phyloP scores from a whole-genome alignment of 192 early-diverging fungal genomes.

The Coemansia sp. region DNA sequence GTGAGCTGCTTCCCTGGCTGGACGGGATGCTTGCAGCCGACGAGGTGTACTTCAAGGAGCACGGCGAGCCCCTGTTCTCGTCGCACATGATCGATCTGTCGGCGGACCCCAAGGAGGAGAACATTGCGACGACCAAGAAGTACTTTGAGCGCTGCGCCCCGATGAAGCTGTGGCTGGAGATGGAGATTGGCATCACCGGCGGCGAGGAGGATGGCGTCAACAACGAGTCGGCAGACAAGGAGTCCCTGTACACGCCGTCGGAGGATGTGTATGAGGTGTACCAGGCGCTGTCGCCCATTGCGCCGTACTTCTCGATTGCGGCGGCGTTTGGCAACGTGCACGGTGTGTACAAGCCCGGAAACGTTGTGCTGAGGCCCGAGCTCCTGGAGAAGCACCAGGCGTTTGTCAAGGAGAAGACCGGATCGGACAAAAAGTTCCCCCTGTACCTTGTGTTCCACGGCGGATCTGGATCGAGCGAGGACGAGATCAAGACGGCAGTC shows the following conservation, averaged over 20 bases:
- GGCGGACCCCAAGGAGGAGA: conserved; percentile 91
- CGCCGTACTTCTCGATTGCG: conserved; percentile 92
- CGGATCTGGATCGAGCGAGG: conserved; percentile 81
- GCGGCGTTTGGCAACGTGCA: conserved; percentile 95
- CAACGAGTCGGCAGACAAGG: conserved; percentile 90
- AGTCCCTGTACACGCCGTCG: conserved; percentile 90
- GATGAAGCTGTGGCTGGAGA: conserved; percentile 89
- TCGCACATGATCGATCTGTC: conserved; percentile 98
- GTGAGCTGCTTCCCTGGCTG: conserved; percentile 96
- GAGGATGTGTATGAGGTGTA: conserved; percentile 96
- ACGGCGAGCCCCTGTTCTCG: conserved; percentile 94
- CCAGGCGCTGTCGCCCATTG: conserved; percentile 81
- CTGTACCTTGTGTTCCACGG: conserved; percentile 98
- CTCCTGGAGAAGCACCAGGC: conserved; percentile 90
- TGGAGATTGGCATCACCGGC: conserved; percentile 98
- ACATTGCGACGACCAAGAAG: conserved; percentile 86
- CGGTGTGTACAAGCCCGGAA: conserved; percentile 95
- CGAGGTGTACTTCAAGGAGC: conserved; percentile 90
- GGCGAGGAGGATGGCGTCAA: conserved; percentile 99
- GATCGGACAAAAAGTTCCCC: conserved; percentile 58
- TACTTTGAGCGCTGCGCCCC: conserved; percentile 91
- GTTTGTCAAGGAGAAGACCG: conserved; percentile 72
- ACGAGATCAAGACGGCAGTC: conserved; percentile 83
- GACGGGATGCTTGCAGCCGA: conserved; percentile 96
- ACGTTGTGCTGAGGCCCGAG: conserved; percentile 92